phyloP scores from a whole-genome alignment of 176 grass and related monocot genomes.

The Pontederia paniculata region DNA sequence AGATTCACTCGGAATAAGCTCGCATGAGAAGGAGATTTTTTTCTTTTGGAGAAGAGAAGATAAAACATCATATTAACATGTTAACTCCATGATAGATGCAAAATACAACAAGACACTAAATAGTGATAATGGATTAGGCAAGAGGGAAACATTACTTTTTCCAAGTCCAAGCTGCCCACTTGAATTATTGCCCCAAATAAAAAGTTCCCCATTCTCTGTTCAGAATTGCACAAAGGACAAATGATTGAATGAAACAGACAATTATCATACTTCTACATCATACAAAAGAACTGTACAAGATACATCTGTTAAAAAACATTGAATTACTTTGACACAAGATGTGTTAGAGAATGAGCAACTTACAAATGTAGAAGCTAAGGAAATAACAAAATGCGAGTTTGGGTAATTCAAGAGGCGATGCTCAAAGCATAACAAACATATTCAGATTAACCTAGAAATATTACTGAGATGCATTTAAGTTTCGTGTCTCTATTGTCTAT shows the following conservation, averaged over 20 bases:
- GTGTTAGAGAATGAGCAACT: background rate
- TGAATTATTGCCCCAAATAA: slow-evolving; percentile 83
- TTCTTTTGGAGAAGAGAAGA: too few species aligned
- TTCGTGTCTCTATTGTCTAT: too few species aligned
- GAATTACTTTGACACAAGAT: too few species aligned
- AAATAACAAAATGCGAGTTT: too few species aligned
- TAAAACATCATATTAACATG: background rate
- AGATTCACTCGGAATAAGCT: too few species aligned
- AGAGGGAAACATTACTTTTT: slow-evolving; percentile 49
- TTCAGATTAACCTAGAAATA: too few species aligned
- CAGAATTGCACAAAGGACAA: slow-evolving; percentile 9
- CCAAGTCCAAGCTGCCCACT: slow-evolving; percentile 95
- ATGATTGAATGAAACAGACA: background rate
- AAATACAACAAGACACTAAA: too few species aligned
- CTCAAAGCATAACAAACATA: too few species aligned
- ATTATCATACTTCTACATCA: background rate
- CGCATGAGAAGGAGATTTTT: too few species aligned
- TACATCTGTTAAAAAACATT: background rate
- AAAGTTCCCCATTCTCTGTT: slow-evolving; percentile 68
- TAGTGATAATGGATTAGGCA: too few species aligned
- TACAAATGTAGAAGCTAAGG: slow-evolving; percentile 2
- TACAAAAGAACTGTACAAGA: background rate
- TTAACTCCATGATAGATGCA: slow-evolving; percentile 13
- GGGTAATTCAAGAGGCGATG: too few species aligned
- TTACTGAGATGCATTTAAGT: too few species aligned